A percentile compares a stretch with the other conserved stretches of the same genome.
Conservation (phyloP, 129 eudicot genomes). For the Arctium minus region DNA sequence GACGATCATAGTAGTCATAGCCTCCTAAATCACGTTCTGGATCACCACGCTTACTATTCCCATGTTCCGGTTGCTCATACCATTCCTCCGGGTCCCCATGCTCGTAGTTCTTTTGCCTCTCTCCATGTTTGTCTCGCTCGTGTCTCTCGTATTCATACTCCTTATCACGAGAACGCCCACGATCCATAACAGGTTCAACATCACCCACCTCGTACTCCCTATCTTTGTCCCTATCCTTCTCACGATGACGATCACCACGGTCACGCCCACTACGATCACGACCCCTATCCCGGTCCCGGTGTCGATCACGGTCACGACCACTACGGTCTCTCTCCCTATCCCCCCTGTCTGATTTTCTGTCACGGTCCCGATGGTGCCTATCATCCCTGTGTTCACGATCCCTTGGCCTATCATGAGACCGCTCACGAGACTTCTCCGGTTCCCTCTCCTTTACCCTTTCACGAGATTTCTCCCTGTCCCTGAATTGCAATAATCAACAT, state of each 20-base stretch:
- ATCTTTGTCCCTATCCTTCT: constrained; percentile 35
- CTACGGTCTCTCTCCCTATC: constrained; percentile 45
- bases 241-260: constrained; percentile 48
- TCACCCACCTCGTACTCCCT: constrained; percentile 48
- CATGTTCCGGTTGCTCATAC: constrained; percentile 56
- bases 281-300: constrained; percentile 40
- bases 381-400: constrained; percentile 86
- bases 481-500: constrained; percentile 17
- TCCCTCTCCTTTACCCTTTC: constrained; percentile 72
- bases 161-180: constrained; percentile 48
- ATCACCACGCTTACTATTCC: constrained; percentile 37
- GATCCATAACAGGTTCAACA: constrained; percentile 23
- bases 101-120: constrained; percentile 33
- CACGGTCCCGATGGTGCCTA: constrained; percentile 92
- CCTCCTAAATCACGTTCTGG: constrained; percentile 40
- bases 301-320: constrained; percentile 48
- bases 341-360: constrained; percentile 52
- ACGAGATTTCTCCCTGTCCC: constrained; percentile 89
- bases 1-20: constrained; percentile 37
- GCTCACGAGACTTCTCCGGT: constrained; percentile 72
- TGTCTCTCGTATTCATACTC: constrained; percentile 52
- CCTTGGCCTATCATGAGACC: constrained; percentile 72
- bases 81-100: constrained; percentile 57
- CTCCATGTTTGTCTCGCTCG: constrained; percentile 44
- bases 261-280: constrained; percentile 46